These are phyloP conservation scores for Decorospora gaudefroyi DNA, from an alignment of 2,329 filamentous ascomycete genomes.

Conservation along the genomic window DNA sequence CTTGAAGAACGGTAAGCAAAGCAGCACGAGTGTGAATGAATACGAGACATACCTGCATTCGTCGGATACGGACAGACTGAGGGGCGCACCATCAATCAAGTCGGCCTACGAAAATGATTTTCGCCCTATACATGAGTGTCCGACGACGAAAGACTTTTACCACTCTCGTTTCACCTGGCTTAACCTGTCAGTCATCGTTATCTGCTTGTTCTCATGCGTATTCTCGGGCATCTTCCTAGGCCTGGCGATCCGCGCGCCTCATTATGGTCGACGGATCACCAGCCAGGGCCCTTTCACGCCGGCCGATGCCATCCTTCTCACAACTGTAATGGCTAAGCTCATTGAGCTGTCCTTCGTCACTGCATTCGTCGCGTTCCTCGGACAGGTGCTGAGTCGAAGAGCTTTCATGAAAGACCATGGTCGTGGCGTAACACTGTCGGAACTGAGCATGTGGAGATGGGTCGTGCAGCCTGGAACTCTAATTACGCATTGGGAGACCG, in stretches of 20 bases:
- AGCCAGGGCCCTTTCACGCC: constrained; percentile 59
- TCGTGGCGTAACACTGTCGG: constrained; percentile 71
- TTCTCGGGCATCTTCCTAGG: constrained; percentile 69
- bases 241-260: constrained; percentile 64
- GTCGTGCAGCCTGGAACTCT: constrained; percentile 67
- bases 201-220: constrained; percentile 66
- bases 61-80: constrained; percentile 30
- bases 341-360: constrained; percentile 80
- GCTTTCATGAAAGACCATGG: constrained; percentile 63
- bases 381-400: constrained; percentile 72
- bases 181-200: constrained; percentile 46
- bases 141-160: constrained; percentile 47
- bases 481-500: constrained; percentile 68
- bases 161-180: constrained; percentile 55
- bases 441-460: constrained; percentile 79
- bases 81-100: constrained; percentile 37
- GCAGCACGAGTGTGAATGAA: constrained; percentile 31
- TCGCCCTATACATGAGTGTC: constrained; percentile 44
- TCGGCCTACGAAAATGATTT: constrained; percentile 47
- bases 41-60: constrained; percentile 39
- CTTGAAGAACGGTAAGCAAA: constrained; percentile 26
- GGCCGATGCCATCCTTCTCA: constrained; percentile 68
- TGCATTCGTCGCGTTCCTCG: constrained; percentile 73
- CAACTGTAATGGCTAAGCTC: constrained; percentile 72
- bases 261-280: constrained; percentile 64